Conservation (phyloP, 2,329 filamentous ascomycete genomes). For the Colletotrichum plurivorum region DNA sequence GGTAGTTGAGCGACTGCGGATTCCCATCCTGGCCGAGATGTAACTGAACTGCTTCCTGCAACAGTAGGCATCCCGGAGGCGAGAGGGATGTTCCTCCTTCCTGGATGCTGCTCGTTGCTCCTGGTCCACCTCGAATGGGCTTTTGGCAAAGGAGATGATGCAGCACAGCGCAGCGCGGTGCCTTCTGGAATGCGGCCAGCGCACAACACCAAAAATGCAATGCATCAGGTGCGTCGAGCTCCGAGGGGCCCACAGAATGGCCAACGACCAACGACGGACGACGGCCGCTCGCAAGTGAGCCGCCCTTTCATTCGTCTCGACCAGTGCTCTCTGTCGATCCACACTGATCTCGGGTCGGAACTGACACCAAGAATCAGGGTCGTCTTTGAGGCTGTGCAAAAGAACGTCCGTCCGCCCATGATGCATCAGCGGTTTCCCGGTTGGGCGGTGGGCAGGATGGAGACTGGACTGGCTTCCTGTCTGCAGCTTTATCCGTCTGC, state of each 20-base stretch:
- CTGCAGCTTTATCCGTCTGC: constrained; percentile 26
- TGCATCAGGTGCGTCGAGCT: constrained; percentile 29
- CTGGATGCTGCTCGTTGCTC: constrained; percentile 5
- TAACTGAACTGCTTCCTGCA: constrained; percentile 27
- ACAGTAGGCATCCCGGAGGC: constrained; percentile 11
- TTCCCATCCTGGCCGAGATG: constrained; percentile 28
- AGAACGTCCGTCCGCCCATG: constrained; percentile 15
- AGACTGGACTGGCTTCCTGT: constrained; percentile 5
- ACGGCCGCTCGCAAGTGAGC: constrained; percentile 5
- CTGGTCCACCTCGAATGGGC: constrained; percentile 7
- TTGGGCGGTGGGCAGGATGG: neutral
- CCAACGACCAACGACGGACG: constrained; percentile 8
- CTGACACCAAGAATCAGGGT: constrained; percentile 27
- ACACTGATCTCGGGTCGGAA: constrained; percentile 11
- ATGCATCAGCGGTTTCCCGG: constrained; percentile 11
- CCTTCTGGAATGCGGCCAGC: constrained; percentile 9
- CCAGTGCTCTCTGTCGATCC: constrained; percentile 25
- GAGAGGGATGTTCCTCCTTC: constrained; percentile 3
- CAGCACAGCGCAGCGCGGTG: no score
- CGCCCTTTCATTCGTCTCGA: constrained; percentile 17
- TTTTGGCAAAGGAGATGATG: neutral
- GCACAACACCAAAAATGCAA: constrained; percentile 4
- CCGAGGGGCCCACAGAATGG: constrained; percentile 12
- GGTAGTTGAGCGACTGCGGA: constrained; percentile 25
- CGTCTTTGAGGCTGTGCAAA: constrained; percentile 31